Percentiles rank a stretch among this genome's conserved stretches.
Evolutionary conservation across 345 rosid species (phyloP).

Genomic region (Pistacia vera): DNA sequence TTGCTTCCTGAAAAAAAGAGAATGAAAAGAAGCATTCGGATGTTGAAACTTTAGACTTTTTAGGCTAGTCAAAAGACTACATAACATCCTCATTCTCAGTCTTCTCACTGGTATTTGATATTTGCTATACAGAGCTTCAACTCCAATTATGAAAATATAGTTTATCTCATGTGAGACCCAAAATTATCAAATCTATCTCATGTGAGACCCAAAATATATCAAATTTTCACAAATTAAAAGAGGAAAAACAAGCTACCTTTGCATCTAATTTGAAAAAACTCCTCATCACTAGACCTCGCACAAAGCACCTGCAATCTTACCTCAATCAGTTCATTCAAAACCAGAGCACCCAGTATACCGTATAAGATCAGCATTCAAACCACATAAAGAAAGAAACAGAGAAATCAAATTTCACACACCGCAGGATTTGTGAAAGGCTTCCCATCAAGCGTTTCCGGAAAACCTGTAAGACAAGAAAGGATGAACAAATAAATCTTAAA

Average conservation of each 20-base stretch:
- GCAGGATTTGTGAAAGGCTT: slow-evolving; percentile 55
- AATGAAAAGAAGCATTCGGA: not conserved
- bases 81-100: not conserved
- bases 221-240: no score
- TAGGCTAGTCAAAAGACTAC: not conserved
- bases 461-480: slow-evolving; percentile 43
- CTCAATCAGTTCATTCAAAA: slow-evolving; percentile 10
- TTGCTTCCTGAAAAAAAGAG: slow-evolving; percentile 54
- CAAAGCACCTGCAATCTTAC: slow-evolving; percentile 70
- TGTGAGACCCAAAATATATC: no score
- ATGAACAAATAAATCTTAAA: not conserved
- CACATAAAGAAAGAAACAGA: not conserved
- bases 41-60: not conserved
- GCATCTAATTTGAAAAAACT: slow-evolving; percentile 75
- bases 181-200: no score
- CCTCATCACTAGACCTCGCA: slow-evolving; percentile 75
- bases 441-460: slow-evolving; percentile 73
- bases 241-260: slow-evolving; percentile 44
- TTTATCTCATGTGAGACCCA: no score
- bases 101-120: not conserved
- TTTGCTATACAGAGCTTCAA: not conserved
- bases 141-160: not conserved
- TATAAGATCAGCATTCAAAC: not conserved
- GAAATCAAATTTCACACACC: slow-evolving; percentile 44
- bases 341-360: not conserved